These are phyloP conservation scores for Elaeagnus macrophylla DNA, from an alignment of 306 rosid genomes.

Conservation along the genomic window DNA sequence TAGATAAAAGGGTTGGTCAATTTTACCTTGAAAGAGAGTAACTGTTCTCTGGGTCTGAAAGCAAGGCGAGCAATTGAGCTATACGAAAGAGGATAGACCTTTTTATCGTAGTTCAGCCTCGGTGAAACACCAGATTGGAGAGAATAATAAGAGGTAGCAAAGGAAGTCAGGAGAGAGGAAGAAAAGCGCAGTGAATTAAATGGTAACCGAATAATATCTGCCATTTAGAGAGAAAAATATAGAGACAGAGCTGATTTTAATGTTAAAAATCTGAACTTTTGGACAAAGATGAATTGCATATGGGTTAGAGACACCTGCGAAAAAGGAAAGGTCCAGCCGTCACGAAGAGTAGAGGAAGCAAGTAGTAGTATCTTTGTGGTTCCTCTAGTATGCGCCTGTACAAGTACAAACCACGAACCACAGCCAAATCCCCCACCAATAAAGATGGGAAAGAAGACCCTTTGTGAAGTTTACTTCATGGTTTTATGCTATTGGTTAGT, in stretches of 20 bases:
- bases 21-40: slow-evolving; percentile 55
- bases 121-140: slow-evolving; percentile 28
- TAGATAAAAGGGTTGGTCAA: not conserved
- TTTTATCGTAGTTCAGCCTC: slow-evolving; percentile 15
- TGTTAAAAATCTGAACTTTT: too few species aligned
- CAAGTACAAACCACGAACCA: too few species aligned
- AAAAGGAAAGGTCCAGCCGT: too few species aligned
- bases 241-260: not conserved
- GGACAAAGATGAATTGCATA: too few species aligned
- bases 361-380: too few species aligned
- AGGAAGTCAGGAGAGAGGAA: slow-evolving; percentile 33
- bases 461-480: too few species aligned
- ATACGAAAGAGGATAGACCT: slow-evolving; percentile 31
- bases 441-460: too few species aligned
- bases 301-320: too few species aligned
- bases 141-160: slow-evolving; percentile 32
- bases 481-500: too few species aligned
- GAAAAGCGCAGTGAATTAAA: slow-evolving; percentile 51
- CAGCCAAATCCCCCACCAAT: too few species aligned
- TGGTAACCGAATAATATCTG: slow-evolving; percentile 53
- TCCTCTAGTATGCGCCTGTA: too few species aligned
- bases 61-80: slow-evolving; percentile 32
- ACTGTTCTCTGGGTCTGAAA: slow-evolving; percentile 45
- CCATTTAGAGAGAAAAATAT: slow-evolving; percentile 38
- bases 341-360: too few species aligned